Evolutionary conservation across 106 monocot species (phyloP).

Genomic region (Acanthochlamys bracteata): DNA sequence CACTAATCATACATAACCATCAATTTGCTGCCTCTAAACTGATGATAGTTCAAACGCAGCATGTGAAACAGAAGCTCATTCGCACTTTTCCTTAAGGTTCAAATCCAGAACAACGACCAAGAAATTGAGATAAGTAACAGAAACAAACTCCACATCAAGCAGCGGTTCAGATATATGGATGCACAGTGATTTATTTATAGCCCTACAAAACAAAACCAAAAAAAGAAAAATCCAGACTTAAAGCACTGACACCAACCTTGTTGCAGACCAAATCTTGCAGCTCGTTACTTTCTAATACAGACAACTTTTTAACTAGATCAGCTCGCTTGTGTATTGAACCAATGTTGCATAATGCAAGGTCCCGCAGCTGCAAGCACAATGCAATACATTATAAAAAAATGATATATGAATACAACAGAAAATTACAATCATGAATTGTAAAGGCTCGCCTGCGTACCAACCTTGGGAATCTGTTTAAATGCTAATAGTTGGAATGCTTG

Average conservation of each 20-base stretch:
- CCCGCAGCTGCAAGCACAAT: slow-evolving; percentile 47
- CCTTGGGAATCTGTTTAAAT: slow-evolving; percentile 95
- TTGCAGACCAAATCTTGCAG: slow-evolving; percentile 83
- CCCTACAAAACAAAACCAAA: too few species aligned
- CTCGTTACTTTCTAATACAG: slow-evolving; percentile 60
- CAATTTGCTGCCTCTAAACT: too few species aligned
- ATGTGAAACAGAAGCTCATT: too few species aligned
- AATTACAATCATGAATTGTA: neutral
- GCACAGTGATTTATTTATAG: too few species aligned
- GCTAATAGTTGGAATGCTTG: slow-evolving; percentile 93
- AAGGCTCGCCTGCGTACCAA: neutral
- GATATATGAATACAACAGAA: neutral
- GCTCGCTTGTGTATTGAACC: slow-evolving; percentile 84
- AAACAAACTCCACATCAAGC: too few species aligned
- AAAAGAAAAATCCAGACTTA: too few species aligned
- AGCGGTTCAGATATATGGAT: too few species aligned
- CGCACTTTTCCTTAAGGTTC: too few species aligned
- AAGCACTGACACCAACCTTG: slow-evolving; percentile 43
- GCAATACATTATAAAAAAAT: slow-evolving; percentile 1
- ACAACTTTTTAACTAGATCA: slow-evolving; percentile 84
- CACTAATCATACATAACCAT: too few species aligned
- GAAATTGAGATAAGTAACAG: too few species aligned
- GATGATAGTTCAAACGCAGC: too few species aligned
- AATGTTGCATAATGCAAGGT: slow-evolving; percentile 77
- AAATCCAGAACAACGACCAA: too few species aligned